Conservation (phyloP, 108 stramenopile genomes). For the Nitzschia sp. region DNA sequence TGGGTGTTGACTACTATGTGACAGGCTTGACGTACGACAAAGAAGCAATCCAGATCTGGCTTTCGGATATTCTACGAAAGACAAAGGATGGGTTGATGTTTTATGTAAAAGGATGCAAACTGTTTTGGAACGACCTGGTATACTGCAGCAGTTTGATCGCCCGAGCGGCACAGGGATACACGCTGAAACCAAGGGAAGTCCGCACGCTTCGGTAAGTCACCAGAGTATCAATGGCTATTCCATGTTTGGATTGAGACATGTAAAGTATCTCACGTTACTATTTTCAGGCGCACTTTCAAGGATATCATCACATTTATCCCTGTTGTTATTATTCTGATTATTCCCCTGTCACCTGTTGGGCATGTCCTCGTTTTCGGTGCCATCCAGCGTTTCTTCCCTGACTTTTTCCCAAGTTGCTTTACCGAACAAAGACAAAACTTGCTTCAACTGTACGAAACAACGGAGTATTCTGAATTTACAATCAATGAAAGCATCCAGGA, state of each 20-base stretch:
- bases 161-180: slow-evolving; percentile 89
- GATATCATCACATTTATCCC: slow-evolving; percentile 96
- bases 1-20: slow-evolving; percentile 92
- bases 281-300: slow-evolving; percentile 87
- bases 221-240: not conserved
- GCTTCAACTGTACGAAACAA: slow-evolving; percentile 81
- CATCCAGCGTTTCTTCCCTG: slow-evolving; percentile 96
- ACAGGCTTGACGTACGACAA: slow-evolving; percentile 72
- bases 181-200: slow-evolving; percentile 95
- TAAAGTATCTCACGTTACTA: not conserved
- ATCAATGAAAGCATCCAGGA: slow-evolving; percentile 70
- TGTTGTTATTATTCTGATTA: slow-evolving; percentile 92
- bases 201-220: slow-evolving; percentile 81
- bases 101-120: slow-evolving; percentile 77
- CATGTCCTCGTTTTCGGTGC: slow-evolving; percentile 97
- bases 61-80: slow-evolving; percentile 57
- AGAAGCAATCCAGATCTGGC: slow-evolving; percentile 68
- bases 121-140: slow-evolving; percentile 85
- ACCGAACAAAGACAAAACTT: slow-evolving; percentile 96
- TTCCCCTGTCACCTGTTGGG: slow-evolving; percentile 96
- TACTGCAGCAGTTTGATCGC: slow-evolving; percentile 79
- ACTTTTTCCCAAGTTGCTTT: slow-evolving; percentile 97
- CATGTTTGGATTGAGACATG: not conserved
- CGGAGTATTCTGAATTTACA: slow-evolving; percentile 81
- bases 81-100: slow-evolving; percentile 78